Conservation (phyloP, 2,329 filamentous ascomycete species). For the Cladorrhinum sp. region DNA sequence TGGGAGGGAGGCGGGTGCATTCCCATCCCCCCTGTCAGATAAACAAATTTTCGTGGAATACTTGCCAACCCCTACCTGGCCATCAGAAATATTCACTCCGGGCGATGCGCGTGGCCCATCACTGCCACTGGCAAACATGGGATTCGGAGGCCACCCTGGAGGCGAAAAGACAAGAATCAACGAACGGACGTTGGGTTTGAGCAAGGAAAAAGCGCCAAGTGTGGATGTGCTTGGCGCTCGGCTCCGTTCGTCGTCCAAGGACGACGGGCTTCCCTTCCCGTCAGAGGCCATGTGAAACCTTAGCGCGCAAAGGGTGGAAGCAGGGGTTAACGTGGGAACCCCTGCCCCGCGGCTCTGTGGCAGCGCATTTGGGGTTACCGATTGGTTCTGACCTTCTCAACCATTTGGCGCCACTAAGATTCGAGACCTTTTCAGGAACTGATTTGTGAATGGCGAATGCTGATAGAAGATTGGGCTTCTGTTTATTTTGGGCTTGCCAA, state of each 20-base stretch:
- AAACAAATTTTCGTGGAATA: background rate
- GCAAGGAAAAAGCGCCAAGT: constrained; percentile 1
- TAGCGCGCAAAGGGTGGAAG: constrained; percentile 19
- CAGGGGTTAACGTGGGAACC: constrained; percentile 9
- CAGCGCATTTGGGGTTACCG: constrained; percentile 2
- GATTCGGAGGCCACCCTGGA: background rate
- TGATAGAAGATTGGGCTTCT: background rate
- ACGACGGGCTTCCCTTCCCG: constrained; percentile 2
- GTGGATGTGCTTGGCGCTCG: constrained; percentile 15
- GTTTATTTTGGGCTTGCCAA: background rate
- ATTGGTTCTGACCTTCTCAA: constrained; percentile 15
- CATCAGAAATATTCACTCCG: background rate
- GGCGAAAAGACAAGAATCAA: background rate
- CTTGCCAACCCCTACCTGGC: background rate
- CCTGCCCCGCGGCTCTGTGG: constrained; percentile 17
- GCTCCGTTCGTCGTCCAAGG: constrained; percentile 2
- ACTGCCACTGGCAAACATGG: background rate
- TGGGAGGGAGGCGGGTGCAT: too few species aligned
- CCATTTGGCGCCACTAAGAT: background rate
- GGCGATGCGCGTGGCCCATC: background rate
- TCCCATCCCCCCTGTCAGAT: background rate
- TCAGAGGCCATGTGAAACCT: constrained; percentile 26
- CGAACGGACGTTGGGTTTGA: constrained; percentile 13
- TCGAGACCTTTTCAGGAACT: background rate
- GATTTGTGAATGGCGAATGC: too few species aligned